Evolutionary conservation across 257 asterid genomes (phyloP), one percentile per base, ranked within the genome.

Genomic region (Fraxinus pennsylvanica): DNA sequence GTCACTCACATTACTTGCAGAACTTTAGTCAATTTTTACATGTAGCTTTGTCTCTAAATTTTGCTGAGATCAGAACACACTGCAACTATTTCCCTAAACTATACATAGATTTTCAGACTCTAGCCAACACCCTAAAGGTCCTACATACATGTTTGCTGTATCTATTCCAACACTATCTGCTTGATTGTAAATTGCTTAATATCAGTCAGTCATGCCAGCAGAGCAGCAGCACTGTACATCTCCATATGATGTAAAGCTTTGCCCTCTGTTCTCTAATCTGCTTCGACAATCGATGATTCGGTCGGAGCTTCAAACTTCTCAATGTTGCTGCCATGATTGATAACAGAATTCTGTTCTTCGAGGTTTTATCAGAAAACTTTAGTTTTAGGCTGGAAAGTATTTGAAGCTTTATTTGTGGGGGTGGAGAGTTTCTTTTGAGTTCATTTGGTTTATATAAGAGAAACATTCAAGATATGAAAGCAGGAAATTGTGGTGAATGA

Each of bases 201-300:
- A 21, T 30, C 39, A 21, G 7, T 52, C 50, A 54, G 15, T 74
- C 77, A 74, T 54, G 70, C 77, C 70, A 74, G 77, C 70, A 52
- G 25, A 74, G 77, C 15, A 74, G 77, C 69, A 74, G 29, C 68
- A 74, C 38, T 50, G 77, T 54, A 33, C 77, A 74, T 32, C 77
- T 54, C 77, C 77, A 74, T 30, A 74, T 74, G 69, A 74, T 74
- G 50, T 33, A 74, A 74, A 74, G 47, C 21, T 68, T n/a, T 8
- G 77, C 77, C 29, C 70, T n/a, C 13, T 54, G 77, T 6, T 74
- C 29, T 54, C 70, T 74, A 21, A 54, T 74, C 13, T 74, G 52
- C 50, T 74, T 74, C 8, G 76, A 73, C 6, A 47, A 47, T 22
- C 76, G 29, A 5, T 54, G 33, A 29, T 2, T 50, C 6, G 50